Conservation (phyloP, 129 eudicot genomes). For the Arctium minus region DNA sequence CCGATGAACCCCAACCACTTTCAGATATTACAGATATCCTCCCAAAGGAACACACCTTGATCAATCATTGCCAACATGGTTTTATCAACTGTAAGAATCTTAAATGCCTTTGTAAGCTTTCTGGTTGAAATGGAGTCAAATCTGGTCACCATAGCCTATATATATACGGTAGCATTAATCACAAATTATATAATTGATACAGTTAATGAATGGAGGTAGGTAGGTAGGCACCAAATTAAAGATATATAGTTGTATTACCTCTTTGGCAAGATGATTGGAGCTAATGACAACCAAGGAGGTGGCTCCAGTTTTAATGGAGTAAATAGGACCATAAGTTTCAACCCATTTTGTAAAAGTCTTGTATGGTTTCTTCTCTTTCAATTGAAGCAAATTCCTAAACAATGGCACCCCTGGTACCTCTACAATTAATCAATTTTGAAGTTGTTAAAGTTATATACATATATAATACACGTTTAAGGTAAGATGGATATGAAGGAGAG, state of each 20-base stretch:
- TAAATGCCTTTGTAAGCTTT: constrained; percentile 57
- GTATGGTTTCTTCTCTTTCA: constrained; percentile 11
- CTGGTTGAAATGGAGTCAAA: constrained; percentile 64
- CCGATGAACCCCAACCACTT: too few relatives aligned
- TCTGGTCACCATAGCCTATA: constrained; percentile 66
- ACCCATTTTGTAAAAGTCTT: too few relatives aligned
- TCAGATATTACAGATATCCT: too few relatives aligned
- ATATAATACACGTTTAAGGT: background rate
- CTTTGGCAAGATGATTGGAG: constrained; percentile 50
- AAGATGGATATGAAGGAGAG: background rate
- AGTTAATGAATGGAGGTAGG: too few relatives aligned
- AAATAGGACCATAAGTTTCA: too few relatives aligned
- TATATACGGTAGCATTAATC: too few relatives aligned
- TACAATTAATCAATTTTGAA: constrained; percentile 6
- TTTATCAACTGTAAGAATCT: constrained; percentile 59
- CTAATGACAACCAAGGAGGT: constrained; percentile 51
- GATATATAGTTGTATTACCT: constrained; percentile 29
- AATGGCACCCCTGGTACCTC: constrained; percentile 68
- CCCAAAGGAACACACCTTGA: background rate
- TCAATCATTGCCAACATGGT: constrained; percentile 68
- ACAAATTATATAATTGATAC: background rate
- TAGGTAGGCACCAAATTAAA: too few relatives aligned
- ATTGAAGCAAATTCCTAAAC: constrained; percentile 64
- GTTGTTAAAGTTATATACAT: background rate
- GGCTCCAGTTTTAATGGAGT: too few relatives aligned